These are phyloP conservation scores for Daldinia eschscholtzii DNA, from an alignment of 2,329 filamentous ascomycete species.

Conservation along the genomic window DNA sequence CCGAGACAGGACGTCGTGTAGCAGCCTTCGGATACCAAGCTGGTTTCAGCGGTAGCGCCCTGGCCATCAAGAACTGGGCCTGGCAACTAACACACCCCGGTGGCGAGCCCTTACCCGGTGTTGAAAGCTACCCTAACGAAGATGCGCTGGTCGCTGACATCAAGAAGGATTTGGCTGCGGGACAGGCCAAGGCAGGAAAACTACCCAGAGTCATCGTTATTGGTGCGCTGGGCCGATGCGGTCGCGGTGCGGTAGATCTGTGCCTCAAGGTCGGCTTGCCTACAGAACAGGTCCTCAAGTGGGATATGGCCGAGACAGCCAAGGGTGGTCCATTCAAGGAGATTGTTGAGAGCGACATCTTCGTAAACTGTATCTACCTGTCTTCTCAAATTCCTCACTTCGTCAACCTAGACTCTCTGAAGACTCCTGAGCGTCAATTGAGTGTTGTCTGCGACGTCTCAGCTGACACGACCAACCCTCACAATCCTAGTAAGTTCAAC, in stretches of 20 bases:
- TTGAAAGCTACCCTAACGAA: conserved; percentile 80
- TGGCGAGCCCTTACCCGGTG: conserved; percentile 69
- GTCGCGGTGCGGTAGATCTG: conserved; percentile 84
- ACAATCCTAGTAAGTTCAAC: conserved; percentile 62
- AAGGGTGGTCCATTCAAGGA: conserved; percentile 82
- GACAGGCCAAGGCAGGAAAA: conserved; percentile 73
- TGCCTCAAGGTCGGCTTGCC: conserved; percentile 80
- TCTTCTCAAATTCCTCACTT: conserved; percentile 83
- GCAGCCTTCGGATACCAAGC: conserved; percentile 81
- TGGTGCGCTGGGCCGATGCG: conserved; percentile 86
- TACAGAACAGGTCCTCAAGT: conserved; percentile 73
- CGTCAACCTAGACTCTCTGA: conserved; percentile 77
- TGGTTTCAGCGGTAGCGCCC: conserved; percentile 79
- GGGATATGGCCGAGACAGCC: conserved; percentile 84
- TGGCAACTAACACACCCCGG: conserved; percentile 81
- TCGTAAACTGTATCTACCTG: conserved; percentile 93
- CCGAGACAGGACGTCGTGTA: conserved; percentile 74
- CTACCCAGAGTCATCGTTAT: conserved; percentile 85
- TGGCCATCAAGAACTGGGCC: conserved; percentile 84
- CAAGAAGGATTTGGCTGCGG: conserved; percentile 76
- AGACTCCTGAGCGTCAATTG: conserved; percentile 76
- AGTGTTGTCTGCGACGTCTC: conserved; percentile 84
- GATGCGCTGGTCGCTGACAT: conserved; percentile 78
- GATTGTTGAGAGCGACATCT: conserved; percentile 80
- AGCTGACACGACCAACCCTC: conserved; percentile 79